Percentiles rank a stretch among this genome's conserved stretches.
phyloP scores from a whole-genome alignment of 1,284 basidiomycete species.

The Cryptococcus amylolentus region DNA sequence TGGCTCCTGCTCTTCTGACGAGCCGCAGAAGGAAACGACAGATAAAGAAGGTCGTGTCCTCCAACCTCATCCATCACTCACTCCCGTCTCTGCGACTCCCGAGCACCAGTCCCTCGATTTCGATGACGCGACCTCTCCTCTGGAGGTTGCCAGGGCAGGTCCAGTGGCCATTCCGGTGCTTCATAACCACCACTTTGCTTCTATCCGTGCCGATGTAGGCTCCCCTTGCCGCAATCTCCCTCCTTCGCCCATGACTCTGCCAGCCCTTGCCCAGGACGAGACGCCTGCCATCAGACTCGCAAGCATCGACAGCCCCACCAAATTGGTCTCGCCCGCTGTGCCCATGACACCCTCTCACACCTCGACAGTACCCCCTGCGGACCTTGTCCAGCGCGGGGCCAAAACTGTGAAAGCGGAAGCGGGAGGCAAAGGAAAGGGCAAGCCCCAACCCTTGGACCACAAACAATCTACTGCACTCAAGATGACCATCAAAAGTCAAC shows the following conservation, averaged over 20 bases:
- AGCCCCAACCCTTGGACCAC: not conserved
- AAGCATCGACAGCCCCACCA: not conserved
- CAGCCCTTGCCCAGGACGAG: not conserved
- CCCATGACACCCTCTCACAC: conserved; percentile 7
- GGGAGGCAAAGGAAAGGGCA: not conserved
- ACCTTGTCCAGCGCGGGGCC: conserved; percentile 11
- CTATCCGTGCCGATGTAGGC: conserved; percentile 22
- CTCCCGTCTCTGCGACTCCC: not conserved
- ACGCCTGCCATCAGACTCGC: not conserved
- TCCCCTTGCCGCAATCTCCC: conserved; percentile 23
- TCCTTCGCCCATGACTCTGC: conserved; percentile 2
- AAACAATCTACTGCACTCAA: conserved; percentile 12
- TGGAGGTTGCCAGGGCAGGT: conserved; percentile 32
- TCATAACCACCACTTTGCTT: conserved; percentile 12
- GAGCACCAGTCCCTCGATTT: conserved; percentile 1
- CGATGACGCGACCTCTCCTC: conserved; percentile 22
- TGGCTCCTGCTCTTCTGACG: not conserved
- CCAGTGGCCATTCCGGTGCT: conserved; percentile 35
- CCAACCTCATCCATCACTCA: not conserved
- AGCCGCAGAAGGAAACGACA: not conserved
- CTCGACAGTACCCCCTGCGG: conserved; percentile 7
- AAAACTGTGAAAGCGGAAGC: conserved; percentile 4
- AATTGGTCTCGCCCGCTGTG: not conserved
- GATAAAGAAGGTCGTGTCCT: not conserved
- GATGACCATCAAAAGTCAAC: conserved; percentile 23